phyloP scores from a whole-genome alignment of 352 stramenopile genomes.

The Pythium phragmitis region DNA sequence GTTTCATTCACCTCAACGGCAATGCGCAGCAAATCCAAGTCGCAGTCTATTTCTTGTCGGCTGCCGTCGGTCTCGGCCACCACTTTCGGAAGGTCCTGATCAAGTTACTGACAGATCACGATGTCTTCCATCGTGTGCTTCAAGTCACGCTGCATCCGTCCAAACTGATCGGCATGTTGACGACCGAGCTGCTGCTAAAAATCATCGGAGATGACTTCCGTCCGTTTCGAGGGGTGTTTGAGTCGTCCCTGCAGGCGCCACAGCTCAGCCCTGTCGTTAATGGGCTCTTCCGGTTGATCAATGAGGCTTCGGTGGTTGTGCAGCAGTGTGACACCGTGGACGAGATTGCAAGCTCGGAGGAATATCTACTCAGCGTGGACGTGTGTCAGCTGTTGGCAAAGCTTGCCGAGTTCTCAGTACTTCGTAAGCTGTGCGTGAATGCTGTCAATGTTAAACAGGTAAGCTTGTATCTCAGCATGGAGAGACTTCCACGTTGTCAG shows the following conservation, averaged over 20 bases:
- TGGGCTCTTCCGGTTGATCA: constrained; percentile 59
- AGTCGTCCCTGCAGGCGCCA: constrained; percentile 34
- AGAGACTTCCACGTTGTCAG: no score
- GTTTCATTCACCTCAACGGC: constrained; percentile 69
- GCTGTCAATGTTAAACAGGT: constrained; percentile 79
- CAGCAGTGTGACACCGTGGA: constrained; percentile 45
- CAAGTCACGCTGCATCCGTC: constrained; percentile 71
- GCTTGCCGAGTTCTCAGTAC: constrained; percentile 43
- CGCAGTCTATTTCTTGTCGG: constrained; percentile 60
- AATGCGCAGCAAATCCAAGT: constrained; percentile 57
- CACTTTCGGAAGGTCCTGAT: constrained; percentile 63
- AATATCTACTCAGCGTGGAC: constrained; percentile 66
- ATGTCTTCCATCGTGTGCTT: constrained; percentile 65
- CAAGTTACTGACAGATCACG: constrained; percentile 48
- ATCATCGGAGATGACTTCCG: constrained; percentile 62
- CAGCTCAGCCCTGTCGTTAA: constrained; percentile 48
- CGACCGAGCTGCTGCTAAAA: constrained; percentile 54
- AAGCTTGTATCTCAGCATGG: not conserved
- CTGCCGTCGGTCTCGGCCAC: constrained; percentile 48
- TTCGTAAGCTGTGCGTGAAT: constrained; percentile 53
- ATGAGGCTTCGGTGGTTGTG: constrained; percentile 40
- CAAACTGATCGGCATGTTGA: constrained; percentile 52
- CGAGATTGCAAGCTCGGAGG: constrained; percentile 47
- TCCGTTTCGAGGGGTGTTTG: constrained; percentile 46
- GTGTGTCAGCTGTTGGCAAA: constrained; percentile 63